Evolutionary conservation across 805 yeast genomes (phyloP).

Genomic region (Candida lessepsii): DNA sequence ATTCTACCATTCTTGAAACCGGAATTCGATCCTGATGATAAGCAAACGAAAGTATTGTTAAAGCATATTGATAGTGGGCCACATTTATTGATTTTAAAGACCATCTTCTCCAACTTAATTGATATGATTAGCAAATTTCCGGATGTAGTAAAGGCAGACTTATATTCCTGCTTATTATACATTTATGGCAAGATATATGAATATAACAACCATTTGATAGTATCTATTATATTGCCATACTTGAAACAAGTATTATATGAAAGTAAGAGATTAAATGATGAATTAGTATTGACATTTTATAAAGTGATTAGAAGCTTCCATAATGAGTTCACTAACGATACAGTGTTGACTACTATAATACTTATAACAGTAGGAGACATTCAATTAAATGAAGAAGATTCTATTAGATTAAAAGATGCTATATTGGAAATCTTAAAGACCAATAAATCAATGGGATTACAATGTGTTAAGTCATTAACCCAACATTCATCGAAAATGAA

Average conservation of each 20-base stretch:
- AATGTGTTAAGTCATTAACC: constrained; percentile 61
- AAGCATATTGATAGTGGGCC: constrained; percentile 30
- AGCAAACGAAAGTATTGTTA: constrained; percentile 21
- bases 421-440: constrained; percentile 26
- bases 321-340: constrained; percentile 19
- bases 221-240: constrained; percentile 49
- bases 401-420: constrained; percentile 20
- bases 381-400: constrained; percentile 24
- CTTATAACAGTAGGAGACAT: constrained; percentile 36
- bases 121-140: constrained; percentile 67
- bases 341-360: constrained; percentile 34
- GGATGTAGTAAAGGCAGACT: constrained; percentile 63
- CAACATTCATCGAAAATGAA: constrained; percentile 26
- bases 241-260: constrained; percentile 34
- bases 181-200: constrained; percentile 59
- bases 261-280: constrained; percentile 17
- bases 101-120: constrained; percentile 51
- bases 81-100: constrained; percentile 47
- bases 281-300: constrained; percentile 27
- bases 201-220: constrained; percentile 35
- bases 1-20: constrained; percentile 59
- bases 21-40: constrained; percentile 33
- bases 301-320: constrained; percentile 21
- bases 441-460: constrained; percentile 37
- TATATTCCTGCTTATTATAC: constrained; percentile 67